Base-by-base conservation (phyloP, 257 asterid genomes). In the Striga asiatica region DNA sequence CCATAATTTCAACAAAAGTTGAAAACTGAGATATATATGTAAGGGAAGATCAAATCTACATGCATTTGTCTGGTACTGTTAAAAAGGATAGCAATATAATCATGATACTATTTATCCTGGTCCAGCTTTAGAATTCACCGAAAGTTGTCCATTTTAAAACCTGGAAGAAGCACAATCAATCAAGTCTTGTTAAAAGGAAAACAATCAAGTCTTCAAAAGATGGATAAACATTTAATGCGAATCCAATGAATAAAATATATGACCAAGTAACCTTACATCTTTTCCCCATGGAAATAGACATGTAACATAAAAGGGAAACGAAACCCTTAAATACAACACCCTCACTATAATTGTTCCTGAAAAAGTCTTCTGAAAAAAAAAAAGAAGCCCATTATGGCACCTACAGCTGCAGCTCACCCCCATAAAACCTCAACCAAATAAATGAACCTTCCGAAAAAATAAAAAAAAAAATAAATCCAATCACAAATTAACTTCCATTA, bases 261-360 rank as follows among this genome's bases (percentile, higher is more conserved):
- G n/a, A 34, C 39, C 38, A 43, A 62, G 39, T 41, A 54, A 37
- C 13, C 61, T 25, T 12, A 5, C 35, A 20, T 29, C 55, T 52
- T 72, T 63, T 58, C 14, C 18, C 56, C 16, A 54, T 29, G 25
- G 50, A 67, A 59, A 60, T 59, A 19, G 71, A 67, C 71, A 54
- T 34, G 46, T 65, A 60, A 60, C 43, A 9, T 25, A 68, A 9
- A 37, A 62, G 12, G 32, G 5, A 29, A 42, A 56, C 8, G 37
- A 22, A 49, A 50, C 47, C 48, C 60, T 37, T 25, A 43, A 23
- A 58, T 7, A 61, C 20, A 29, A n/a, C 43, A 39, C 18, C 3
- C 46, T 42, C 73, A 69, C 45, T 54, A 61, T 14, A 42, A 39
- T 57, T 61, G 68, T 35, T 55, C 7, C 69, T 59, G 66, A 68